Conservation (phyloP, 2,329 filamentous ascomycete genomes). For the Colletotrichum siamense region DNA sequence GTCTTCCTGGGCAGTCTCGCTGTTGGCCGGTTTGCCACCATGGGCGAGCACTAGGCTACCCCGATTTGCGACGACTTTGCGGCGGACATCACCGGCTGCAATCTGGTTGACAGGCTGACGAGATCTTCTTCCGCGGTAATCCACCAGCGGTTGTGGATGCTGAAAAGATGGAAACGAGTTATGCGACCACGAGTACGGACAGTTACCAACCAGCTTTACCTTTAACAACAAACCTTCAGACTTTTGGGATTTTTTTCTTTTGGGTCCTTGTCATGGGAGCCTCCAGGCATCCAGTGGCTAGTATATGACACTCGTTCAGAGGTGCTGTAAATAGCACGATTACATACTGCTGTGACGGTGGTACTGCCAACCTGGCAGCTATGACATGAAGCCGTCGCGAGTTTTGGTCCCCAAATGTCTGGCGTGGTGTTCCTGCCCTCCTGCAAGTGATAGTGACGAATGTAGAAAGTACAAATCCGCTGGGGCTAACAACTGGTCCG, state of each 20-base stretch:
- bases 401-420: neutral
- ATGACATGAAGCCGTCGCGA: neutral
- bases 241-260: neutral
- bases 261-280: neutral
- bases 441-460: constrained; percentile 12
- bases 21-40: constrained; percentile 71
- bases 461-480: constrained; percentile 39
- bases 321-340: neutral
- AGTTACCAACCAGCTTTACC: neutral
- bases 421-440: neutral
- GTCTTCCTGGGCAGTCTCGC: constrained; percentile 87
- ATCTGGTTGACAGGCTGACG: neutral
- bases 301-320: neutral
- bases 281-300: neutral
- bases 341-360: neutral
- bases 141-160: neutral
- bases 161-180: neutral
- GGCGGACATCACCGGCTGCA: neutral
- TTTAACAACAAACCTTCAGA: neutral
- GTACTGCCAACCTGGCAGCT: neutral
- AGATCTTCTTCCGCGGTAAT: neutral
- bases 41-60: constrained; percentile 50
- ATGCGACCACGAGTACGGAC: neutral
- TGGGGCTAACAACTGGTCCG: constrained; percentile 8
- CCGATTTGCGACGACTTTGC: neutral